Conservation (phyloP, 192 early-diverging fungal species). For the Coemansia sp. region DNA sequence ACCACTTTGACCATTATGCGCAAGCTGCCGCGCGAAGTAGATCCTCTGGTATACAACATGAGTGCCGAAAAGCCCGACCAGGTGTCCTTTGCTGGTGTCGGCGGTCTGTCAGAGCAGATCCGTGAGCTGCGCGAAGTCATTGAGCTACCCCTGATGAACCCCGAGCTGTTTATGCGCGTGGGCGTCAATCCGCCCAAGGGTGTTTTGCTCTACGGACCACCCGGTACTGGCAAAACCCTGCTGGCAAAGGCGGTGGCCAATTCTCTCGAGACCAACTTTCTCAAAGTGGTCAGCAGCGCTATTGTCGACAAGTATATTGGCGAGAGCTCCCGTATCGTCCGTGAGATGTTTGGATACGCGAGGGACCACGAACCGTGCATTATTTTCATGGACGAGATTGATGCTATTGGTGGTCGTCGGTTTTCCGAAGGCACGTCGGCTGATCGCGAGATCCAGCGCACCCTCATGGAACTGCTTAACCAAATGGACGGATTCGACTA, state of each 20-base stretch:
- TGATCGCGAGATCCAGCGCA: constrained; percentile 99
- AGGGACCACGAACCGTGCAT: constrained; percentile 99
- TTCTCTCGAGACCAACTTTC: constrained; percentile 95
- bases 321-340: constrained; percentile 91
- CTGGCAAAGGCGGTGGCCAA: constrained; percentile 95
- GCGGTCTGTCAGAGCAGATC: constrained; percentile 93
- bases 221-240: constrained; percentile 97
- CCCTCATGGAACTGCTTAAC: constrained; percentile 97
- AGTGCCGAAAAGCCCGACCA: constrained; percentile 93
- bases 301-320: constrained; percentile 99
- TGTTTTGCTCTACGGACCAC: constrained; percentile 92
- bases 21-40: constrained; percentile 94
- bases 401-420: constrained; percentile 97
- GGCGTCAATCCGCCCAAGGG: constrained; percentile 99
- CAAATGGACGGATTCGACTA: constrained; percentile 99
- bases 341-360: constrained; percentile 99
- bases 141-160: constrained; percentile 97
- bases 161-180: constrained; percentile 94
- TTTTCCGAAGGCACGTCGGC: constrained; percentile 99
- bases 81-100: constrained; percentile 94
- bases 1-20: constrained; percentile 99
- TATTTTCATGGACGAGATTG: constrained; percentile 99
- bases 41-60: constrained; percentile 99
- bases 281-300: constrained; percentile 97
- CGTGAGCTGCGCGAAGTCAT: constrained; percentile 97